These are phyloP conservation scores for Trebouxia sp. DNA, from an alignment of 139 green algal genomes.

Conservation along the genomic window DNA sequence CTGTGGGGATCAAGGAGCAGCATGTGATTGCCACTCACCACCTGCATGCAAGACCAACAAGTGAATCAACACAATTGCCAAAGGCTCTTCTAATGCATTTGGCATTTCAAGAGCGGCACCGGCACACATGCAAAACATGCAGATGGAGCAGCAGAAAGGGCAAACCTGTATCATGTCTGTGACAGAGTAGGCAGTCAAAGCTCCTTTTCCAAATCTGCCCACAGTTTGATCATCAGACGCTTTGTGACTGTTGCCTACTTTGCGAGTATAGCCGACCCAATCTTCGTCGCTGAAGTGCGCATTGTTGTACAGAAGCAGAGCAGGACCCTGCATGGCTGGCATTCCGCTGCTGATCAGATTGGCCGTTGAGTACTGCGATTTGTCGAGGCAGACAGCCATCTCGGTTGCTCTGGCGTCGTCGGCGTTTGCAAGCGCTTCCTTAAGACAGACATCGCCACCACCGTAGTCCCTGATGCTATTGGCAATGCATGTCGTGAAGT, in stretches of 20 bases:
- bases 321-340: neutral
- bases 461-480: conserved; percentile 11
- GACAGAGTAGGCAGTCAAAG: neutral
- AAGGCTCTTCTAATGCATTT: no score
- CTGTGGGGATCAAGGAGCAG: neutral
- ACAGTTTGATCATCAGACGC: neutral
- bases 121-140: no score
- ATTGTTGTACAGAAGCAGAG: neutral
- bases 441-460: neutral
- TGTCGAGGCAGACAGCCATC: neutral
- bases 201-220: conserved; percentile 12
- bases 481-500: neutral
- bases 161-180: neutral
- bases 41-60: no score
- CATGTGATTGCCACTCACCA: neutral
- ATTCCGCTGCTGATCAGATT: neutral
- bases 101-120: no score
- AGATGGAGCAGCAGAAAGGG: no score
- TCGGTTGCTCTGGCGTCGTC: neutral
- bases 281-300: neutral
- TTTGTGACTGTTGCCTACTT: neutral
- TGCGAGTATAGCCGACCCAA: neutral
- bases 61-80: no score
- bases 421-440: neutral
- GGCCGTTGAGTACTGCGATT: neutral